A percentile compares a stretch with the other conserved stretches of the same genome.
Conservation (phyloP, 1,139 yeast species). For the Hansenula anomala region DNA sequence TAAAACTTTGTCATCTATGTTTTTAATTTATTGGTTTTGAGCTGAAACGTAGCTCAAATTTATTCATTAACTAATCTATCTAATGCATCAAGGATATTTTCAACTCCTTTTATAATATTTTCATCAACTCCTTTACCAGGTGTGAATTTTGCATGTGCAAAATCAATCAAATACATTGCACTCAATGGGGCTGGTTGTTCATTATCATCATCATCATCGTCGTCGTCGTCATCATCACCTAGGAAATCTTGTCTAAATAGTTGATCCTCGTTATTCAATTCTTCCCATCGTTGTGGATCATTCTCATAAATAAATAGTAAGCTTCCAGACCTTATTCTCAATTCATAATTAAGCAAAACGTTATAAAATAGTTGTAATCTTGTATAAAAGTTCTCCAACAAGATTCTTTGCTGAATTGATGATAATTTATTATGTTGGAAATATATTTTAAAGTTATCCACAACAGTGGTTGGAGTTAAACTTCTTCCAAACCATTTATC, state of each 20-base stretch:
- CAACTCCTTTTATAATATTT: slow-evolving; percentile 62
- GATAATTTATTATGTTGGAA: slow-evolving; percentile 37
- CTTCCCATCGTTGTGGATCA: slow-evolving; percentile 47
- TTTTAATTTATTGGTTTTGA: too few relatives aligned
- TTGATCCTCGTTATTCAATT: slow-evolving; percentile 33
- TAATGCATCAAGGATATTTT: slow-evolving; percentile 47
- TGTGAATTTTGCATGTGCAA: slow-evolving; percentile 75
- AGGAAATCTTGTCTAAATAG: slow-evolving; percentile 32
- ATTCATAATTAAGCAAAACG: slow-evolving; percentile 55
- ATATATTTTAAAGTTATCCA: slow-evolving; percentile 46
- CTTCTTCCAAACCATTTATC: slow-evolving; percentile 71
- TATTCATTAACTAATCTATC: slow-evolving; percentile 13
- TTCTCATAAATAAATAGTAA: slow-evolving; percentile 72
- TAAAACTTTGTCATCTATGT: not conserved
- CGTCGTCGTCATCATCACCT: slow-evolving; percentile 25
- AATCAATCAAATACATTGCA: slow-evolving; percentile 69
- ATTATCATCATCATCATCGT: slow-evolving; percentile 29
- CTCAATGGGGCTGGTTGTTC: slow-evolving; percentile 26
- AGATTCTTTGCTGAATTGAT: slow-evolving; percentile 24
- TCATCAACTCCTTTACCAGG: slow-evolving; percentile 70
- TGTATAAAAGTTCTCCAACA: slow-evolving; percentile 41
- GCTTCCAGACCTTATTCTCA: slow-evolving; percentile 71
- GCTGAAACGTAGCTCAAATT: too few relatives aligned
- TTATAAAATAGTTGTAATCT: slow-evolving; percentile 64
- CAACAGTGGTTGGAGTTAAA: slow-evolving; percentile 40